Conservation (phyloP, 371 early-diverging fungal species). For the Batrachochytrium dendrobatidis region DNA sequence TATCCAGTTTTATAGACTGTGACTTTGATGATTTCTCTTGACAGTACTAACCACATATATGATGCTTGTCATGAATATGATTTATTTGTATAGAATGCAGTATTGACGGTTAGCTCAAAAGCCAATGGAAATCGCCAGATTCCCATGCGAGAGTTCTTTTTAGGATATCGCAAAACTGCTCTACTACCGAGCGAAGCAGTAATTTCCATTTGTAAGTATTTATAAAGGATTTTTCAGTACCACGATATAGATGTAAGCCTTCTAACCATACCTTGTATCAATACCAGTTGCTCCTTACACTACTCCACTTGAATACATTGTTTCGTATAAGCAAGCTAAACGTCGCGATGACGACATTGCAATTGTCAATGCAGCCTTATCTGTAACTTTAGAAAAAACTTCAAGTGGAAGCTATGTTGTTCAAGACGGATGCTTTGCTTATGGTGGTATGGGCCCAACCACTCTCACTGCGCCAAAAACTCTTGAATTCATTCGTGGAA, state of each 20-base stretch:
- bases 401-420: conserved; percentile 24
- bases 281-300: conserved; percentile 48
- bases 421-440: conserved; percentile 50
- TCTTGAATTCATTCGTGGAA: conserved; percentile 19
- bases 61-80: too few relatives aligned
- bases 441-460: conserved; percentile 58
- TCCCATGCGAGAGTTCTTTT: conserved; percentile 58
- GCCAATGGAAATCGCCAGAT: conserved; percentile 39
- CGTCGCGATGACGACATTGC: conserved; percentile 75
- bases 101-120: conserved; percentile 43
- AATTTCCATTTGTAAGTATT: conserved; percentile 34
- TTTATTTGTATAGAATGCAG: conserved; percentile 37
- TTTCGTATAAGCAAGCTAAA: conserved; percentile 73
- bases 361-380: conserved; percentile 64
- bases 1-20: too few relatives aligned
- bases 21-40: too few relatives aligned
- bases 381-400: conserved; percentile 37
- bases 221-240: conserved; percentile 1
- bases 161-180: conserved; percentile 66
- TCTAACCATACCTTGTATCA: background rate
- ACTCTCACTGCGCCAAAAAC: conserved; percentile 11
- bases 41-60: too few relatives aligned
- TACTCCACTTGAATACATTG: conserved; percentile 42
- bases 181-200: conserved; percentile 54
- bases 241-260: too few relatives aligned